Conservation (phyloP, 257 asterid species). For the Lantana camara region DNA sequence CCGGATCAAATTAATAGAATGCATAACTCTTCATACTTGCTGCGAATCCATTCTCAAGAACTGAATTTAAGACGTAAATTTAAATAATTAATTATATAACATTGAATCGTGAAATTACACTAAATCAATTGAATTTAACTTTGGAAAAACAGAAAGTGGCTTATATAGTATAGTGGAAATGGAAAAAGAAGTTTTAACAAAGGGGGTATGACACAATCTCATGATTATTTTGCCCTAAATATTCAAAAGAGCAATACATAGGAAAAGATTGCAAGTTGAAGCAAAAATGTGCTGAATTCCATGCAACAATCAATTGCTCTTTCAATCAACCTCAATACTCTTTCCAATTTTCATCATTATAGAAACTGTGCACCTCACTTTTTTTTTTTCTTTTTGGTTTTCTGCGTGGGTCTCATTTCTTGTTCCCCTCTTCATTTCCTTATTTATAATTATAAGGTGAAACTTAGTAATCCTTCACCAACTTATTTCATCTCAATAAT, state of each 20-base stretch:
- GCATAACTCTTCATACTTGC: too few species aligned
- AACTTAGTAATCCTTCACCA: slow-evolving; percentile 17
- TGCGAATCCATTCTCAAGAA: too few species aligned
- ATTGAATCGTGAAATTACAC: too few species aligned
- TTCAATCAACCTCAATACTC: slow-evolving; percentile 46
- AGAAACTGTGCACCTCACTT: slow-evolving; percentile 21
- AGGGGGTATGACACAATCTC: slow-evolving; percentile 43
- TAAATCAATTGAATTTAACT: neutral
- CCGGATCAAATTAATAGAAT: too few species aligned
- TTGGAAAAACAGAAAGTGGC: neutral
- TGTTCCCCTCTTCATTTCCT: slow-evolving; percentile 28
- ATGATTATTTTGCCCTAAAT: slow-evolving; percentile 55
- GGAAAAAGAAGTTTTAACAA: slow-evolving; percentile 46
- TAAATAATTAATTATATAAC: too few species aligned
- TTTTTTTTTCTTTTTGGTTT: too few species aligned
- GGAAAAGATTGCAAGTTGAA: slow-evolving; percentile 56
- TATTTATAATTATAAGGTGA: slow-evolving; percentile 23
- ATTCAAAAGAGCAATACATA: slow-evolving; percentile 57
- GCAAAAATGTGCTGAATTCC: slow-evolving; percentile 80
- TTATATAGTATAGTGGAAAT: slow-evolving; percentile 28
- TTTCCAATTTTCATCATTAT: slow-evolving; percentile 60
- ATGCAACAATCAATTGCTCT: slow-evolving; percentile 77
- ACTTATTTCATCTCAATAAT: neutral
- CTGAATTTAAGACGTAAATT: too few species aligned
- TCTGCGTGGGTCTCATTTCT: slow-evolving; percentile 39